phyloP scores from a whole-genome alignment of 768 basidiomycete genomes.

The Kwoniella sp. region DNA sequence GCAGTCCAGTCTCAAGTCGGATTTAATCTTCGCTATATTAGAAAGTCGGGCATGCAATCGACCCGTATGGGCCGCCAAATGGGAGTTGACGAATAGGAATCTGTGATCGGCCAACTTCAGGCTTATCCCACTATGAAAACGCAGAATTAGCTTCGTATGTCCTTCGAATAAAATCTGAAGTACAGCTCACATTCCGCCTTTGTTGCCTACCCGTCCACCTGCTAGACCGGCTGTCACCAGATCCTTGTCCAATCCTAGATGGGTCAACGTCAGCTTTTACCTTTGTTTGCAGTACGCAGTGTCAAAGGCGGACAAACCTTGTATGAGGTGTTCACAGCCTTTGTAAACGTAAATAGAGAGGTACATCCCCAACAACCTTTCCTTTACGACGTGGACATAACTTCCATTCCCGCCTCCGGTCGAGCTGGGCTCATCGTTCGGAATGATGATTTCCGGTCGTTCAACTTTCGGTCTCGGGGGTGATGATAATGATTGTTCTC shows the following conservation, averaged over 20 bases:
- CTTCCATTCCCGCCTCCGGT: slow-evolving; percentile 61
- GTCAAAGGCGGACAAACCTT: slow-evolving; percentile 36
- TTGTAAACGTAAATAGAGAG: slow-evolving; percentile 56
- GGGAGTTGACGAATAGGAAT: slow-evolving; percentile 85
- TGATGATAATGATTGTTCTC: not conserved
- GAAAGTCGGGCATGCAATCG: slow-evolving; percentile 71
- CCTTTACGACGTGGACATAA: slow-evolving; percentile 82
- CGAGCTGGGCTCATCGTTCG: slow-evolving; percentile 19
- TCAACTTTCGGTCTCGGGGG: slow-evolving; percentile 2
- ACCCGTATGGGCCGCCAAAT: slow-evolving; percentile 67
- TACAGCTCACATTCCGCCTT: slow-evolving; percentile 68
- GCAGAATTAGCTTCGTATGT: not conserved
- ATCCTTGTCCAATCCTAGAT: slow-evolving; percentile 69
- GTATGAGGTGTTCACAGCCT: slow-evolving; percentile 54
- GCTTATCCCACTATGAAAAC: slow-evolving; percentile 65
- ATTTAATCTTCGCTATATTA: slow-evolving; percentile 86
- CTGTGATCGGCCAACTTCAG: slow-evolving; percentile 79
- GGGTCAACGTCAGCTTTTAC: slow-evolving; percentile 45
- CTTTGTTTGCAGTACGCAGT: too few species aligned
- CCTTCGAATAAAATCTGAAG: too few species aligned
- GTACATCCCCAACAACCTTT: slow-evolving; percentile 69
- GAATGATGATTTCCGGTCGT: slow-evolving; percentile 33
- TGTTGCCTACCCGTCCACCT: slow-evolving; percentile 88
- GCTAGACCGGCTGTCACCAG: slow-evolving; percentile 86
- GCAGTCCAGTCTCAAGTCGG: slow-evolving; percentile 75